Base-by-base conservation (phyloP, 139 green algal species). In the Chlorella sp. region DNA sequence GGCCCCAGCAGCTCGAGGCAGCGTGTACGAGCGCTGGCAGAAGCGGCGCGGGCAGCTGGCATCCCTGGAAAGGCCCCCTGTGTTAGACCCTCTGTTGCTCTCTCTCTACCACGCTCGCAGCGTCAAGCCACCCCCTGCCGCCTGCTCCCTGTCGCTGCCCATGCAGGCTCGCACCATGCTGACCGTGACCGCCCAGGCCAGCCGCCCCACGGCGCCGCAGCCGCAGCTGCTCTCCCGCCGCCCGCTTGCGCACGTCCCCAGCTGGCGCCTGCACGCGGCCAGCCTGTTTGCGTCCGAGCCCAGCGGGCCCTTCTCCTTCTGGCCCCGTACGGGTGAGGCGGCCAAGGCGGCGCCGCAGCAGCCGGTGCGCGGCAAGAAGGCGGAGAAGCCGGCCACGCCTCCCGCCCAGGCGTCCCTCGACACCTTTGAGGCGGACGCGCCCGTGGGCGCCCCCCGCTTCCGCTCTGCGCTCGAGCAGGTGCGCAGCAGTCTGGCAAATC, bases 401-500 rank as follows among this genome's bases (percentile, higher is more conserved):
- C 51, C 51, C 51, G 51, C 51, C 14, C 51, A 60, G 16, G 7
- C 46, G 46, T 26, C 13, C 51, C 51, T 60, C 51, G 51, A 60
- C 51, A 60, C 13, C 11, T 60, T 30, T 8, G 36, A 76, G 70
- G 11, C 40, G 6, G 70, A 76, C 22, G 70, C 32, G 24, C 70
- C n/a, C 0, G 70, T 54, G 36, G 40, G 70, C 70, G 41, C 41
- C 5, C 26, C 40, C 38, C 64, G 48, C 68, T 86, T 86, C 43
- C 43, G 82, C 26, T 72, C 41, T 20, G 82, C 82, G 43, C 64
- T 86, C 43, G 82, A 89, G 82, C 85, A 84, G 73, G 82, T 83
- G 67, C 41, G 70, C 14, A n/a, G 64, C n/a, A n/a, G 14, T 32
- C 64, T 70, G 64, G 34, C 60, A 36, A 30, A 6, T 3, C 60